These are phyloP conservation scores for Volvariella surrecta DNA, from an alignment of 1,284 basidiomycete genomes.

Conservation along the genomic window DNA sequence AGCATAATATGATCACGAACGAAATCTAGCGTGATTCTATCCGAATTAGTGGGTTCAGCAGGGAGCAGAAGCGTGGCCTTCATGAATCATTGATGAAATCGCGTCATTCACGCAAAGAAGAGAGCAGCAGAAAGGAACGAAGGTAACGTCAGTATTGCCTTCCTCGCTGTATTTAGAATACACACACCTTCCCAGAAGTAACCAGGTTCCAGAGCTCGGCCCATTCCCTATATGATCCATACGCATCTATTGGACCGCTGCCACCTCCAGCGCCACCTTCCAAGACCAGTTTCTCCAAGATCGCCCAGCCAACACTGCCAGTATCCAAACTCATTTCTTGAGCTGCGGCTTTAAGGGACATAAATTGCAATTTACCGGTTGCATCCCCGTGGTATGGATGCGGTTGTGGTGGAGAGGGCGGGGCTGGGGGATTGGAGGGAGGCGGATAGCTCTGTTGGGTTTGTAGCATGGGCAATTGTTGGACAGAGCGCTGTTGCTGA, in stretches of 20 bases:
- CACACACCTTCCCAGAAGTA: slow-evolving; percentile 57
- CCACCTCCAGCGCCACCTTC: slow-evolving; percentile 41
- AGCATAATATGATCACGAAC: slow-evolving; percentile 74
- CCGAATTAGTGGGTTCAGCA: slow-evolving; percentile 38
- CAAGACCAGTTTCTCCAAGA: slow-evolving; percentile 67
- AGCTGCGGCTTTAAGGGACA: slow-evolving; percentile 74
- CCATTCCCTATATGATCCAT: slow-evolving; percentile 46
- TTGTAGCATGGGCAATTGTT: no score
- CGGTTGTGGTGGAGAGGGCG: slow-evolving; percentile 21
- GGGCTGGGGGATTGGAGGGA: slow-evolving; percentile 23
- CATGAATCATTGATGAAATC: slow-evolving; percentile 1
- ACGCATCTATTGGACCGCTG: not conserved
- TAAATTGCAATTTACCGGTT: slow-evolving; percentile 63
- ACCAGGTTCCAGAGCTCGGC: slow-evolving; percentile 63
- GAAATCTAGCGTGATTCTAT: slow-evolving; percentile 62
- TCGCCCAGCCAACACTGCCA: slow-evolving; percentile 72
- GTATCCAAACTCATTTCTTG: slow-evolving; percentile 69
- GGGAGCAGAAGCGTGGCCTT: slow-evolving; percentile 79
- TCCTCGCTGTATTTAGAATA: no score
- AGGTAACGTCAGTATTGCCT: no score
- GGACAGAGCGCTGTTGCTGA: no score
- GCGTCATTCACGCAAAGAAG: no score
- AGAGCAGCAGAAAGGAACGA: no score
- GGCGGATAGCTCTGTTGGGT: not conserved
- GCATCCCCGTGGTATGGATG: slow-evolving; percentile 45